Conservation (phyloP, 495 filamentous ascomycete species). For the Usnea hakonensis region DNA sequence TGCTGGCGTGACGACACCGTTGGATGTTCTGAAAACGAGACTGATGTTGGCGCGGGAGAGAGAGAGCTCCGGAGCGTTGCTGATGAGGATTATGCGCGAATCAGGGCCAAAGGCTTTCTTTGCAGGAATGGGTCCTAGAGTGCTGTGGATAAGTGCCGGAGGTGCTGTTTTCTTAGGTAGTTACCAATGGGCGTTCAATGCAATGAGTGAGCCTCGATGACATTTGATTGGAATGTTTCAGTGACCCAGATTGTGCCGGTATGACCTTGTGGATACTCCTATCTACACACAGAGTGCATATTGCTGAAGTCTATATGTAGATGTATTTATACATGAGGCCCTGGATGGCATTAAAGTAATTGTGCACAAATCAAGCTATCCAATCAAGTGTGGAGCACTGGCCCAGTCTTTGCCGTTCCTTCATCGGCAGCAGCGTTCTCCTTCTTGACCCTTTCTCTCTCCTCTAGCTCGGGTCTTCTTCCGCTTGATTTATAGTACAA, state of each 20-base stretch:
- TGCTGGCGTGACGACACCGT: constrained; percentile 80
- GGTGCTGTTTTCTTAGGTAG: constrained; percentile 93
- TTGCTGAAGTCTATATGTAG: not conserved
- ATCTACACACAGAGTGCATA: not conserved
- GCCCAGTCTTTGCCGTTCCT: constrained; percentile 18
- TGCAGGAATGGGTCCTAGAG: constrained; percentile 76
- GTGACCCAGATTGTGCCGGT: not conserved
- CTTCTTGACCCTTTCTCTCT: constrained; percentile 11
- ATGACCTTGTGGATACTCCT: not conserved
- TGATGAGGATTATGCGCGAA: constrained; percentile 59
- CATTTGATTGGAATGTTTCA: not conserved
- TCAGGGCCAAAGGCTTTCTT: constrained; percentile 74
- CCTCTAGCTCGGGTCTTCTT: constrained; percentile 43
- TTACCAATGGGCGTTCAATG: constrained; percentile 85
- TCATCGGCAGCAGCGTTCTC: constrained; percentile 14
- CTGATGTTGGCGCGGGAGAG: constrained; percentile 75
- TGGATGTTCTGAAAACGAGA: constrained; percentile 94
- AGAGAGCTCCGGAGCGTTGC: constrained; percentile 49
- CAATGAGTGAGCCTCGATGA: constrained; percentile 35
- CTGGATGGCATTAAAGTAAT: not conserved
- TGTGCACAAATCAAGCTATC: not conserved
- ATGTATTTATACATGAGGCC: constrained; percentile 3
- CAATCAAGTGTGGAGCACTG: constrained; percentile 12
- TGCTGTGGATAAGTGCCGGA: constrained; percentile 90
- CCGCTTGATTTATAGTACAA: constrained; percentile 89